Base-by-base conservation (phyloP, 2,329 filamentous ascomycete species). In the Apiospora phragmitis region DNA sequence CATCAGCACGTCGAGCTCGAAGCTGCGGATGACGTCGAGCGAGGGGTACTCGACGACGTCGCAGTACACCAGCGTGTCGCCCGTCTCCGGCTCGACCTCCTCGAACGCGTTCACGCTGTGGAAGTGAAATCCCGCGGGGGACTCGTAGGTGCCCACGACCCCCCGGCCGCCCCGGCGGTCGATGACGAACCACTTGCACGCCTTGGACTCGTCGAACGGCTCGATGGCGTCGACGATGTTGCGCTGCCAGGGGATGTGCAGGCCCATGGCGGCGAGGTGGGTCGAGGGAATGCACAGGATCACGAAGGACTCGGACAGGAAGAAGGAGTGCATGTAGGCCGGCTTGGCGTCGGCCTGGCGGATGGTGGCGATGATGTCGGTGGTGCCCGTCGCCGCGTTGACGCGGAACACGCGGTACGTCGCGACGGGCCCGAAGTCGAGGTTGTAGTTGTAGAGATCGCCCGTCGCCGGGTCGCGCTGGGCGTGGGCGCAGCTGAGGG, bases 301-400 rank as follows among this genome's bases (percentile, higher is more conserved):
- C 1, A 95, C 89, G 76, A 91, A 92, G 75, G 90, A 89, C 21
- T 89, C 82, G 0, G 93, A 92, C 35, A 97, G 80, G 76, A 94
- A 94, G 75, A 95, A 87, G 11, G 93, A 95, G 81, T 97, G 94
- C n/a, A 97, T 89, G 76, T 96, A 97, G 0, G 93, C 91, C 0
- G 92, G 83, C 1, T 82, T 81, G 3, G 86, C 78, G 3, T 84
- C 82, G 4, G 81, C 79, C 3, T 82, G 84, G 0, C 81, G 80
- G 71, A 96, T 88, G 0, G 87, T 90, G 3, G 93, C 93, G 0
- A 97, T 85, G 24, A 96, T 90, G 0, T 89, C 87, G 0, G 92
- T 93, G 69, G 89, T 83, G 0, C 91, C 92, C 0, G 89, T 91
- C 0, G 85, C 78, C 0, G 89, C 87, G 24, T 87, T 91, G 2